These are phyloP conservation scores for Aureobasidium zeae DNA, from an alignment of 2,329 filamentous ascomycete genomes.

Conservation along the genomic window DNA sequence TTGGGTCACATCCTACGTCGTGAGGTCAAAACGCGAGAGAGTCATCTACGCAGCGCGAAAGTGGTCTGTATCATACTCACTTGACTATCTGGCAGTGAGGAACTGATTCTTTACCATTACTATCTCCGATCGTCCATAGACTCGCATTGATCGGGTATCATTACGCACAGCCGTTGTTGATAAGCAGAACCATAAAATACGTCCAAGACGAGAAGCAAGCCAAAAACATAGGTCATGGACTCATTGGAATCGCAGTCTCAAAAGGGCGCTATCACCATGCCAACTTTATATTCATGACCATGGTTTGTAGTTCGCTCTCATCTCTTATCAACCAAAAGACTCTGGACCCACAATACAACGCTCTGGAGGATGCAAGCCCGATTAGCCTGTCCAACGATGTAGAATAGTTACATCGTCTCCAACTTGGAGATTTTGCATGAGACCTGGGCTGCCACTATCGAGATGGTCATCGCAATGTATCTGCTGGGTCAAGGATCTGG, in stretches of 20 bases:
- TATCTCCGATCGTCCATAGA: background rate
- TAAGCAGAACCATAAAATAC: background rate
- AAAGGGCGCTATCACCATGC: background rate
- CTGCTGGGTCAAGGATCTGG: background rate
- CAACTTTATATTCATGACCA: background rate
- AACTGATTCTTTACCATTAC: no score
- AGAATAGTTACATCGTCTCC: constrained; percentile 1
- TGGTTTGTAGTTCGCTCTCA: constrained; percentile 4
- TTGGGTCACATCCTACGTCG: background rate
- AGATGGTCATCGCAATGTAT: constrained; percentile 14
- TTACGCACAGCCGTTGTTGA: background rate
- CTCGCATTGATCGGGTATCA: background rate
- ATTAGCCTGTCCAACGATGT: constrained; percentile 15
- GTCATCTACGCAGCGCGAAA: background rate
- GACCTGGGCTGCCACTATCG: constrained; percentile 9
- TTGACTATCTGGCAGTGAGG: no score
- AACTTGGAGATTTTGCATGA: constrained; percentile 10
- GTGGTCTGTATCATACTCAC: no score
- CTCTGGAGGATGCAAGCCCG: constrained; percentile 7
- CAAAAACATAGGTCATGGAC: background rate
- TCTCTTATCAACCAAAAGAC: constrained; percentile 13
- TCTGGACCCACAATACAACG: background rate
- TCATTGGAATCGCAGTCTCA: constrained; percentile 5
- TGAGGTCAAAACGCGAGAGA: background rate
- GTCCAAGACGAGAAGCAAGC: background rate